These are phyloP conservation scores for Parietaria judaica DNA, from an alignment of 306 rosid species.

Conservation along the genomic window DNA sequence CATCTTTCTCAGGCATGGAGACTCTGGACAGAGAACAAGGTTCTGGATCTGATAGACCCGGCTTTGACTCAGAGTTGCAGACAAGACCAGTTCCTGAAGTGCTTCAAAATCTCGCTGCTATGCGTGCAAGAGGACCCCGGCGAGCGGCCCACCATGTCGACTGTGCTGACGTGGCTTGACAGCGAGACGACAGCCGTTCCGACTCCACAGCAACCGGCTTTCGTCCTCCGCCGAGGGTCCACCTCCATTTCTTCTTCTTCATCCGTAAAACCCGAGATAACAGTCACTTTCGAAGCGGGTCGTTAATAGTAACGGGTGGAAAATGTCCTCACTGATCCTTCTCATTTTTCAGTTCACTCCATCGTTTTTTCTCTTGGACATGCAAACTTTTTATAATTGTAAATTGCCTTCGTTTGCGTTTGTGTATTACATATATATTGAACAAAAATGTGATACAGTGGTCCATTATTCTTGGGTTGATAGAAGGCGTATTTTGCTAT, in stretches of 20 bases:
- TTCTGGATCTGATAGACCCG: constrained; percentile 35
- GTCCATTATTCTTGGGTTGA: too few relatives aligned
- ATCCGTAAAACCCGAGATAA: constrained; percentile 26
- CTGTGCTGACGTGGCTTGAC: constrained; percentile 33
- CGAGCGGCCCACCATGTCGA: constrained; percentile 44
- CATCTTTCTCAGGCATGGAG: constrained; percentile 36
- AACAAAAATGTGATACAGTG: too few relatives aligned
- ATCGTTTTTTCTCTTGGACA: background rate
- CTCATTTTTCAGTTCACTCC: background rate
- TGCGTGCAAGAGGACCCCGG: constrained; percentile 47
- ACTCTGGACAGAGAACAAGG: constrained; percentile 37
- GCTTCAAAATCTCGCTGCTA: constrained; percentile 29
- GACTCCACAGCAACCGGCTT: constrained; percentile 35
- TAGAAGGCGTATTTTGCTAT: too few relatives aligned
- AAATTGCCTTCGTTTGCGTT: too few relatives aligned
- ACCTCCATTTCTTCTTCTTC: constrained; percentile 29
- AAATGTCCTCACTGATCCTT: too few relatives aligned
- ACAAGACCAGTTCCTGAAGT: constrained; percentile 22
- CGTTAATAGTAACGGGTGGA: constrained; percentile 11
- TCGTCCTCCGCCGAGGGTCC: constrained; percentile 11
- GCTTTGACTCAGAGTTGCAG: constrained; percentile 22
- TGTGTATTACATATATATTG: too few relatives aligned
- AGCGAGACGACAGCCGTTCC: constrained; percentile 27
- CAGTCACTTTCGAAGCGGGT: constrained; percentile 15
- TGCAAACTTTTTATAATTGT: too few relatives aligned